Evolutionary conservation across 2,329 filamentous ascomycete species (phyloP).

Genomic region (Penicillium vulpinum): DNA sequence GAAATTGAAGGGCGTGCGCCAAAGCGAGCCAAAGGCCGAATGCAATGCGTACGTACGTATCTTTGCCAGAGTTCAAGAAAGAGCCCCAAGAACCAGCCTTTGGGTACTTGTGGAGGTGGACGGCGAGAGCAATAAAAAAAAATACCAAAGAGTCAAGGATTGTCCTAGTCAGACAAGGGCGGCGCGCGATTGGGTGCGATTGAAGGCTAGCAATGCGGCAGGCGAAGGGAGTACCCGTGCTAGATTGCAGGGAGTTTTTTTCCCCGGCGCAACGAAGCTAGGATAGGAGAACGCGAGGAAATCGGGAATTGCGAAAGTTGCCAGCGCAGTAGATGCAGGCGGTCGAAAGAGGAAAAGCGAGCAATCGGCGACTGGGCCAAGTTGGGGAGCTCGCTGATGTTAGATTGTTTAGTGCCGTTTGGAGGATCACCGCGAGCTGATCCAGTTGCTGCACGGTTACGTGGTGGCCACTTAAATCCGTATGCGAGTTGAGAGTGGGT

Average conservation of each 20-base stretch:
- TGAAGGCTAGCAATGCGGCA: slow-evolving; percentile 21
- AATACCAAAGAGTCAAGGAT: slow-evolving; percentile 13
- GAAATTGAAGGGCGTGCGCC: slow-evolving; percentile 17
- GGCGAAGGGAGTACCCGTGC: slow-evolving; percentile 28
- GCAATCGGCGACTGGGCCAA: slow-evolving; percentile 34
- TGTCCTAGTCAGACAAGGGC: slow-evolving; percentile 6
- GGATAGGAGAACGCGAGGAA: slow-evolving; percentile 26
- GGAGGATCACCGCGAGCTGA: slow-evolving; percentile 26
- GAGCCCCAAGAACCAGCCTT: slow-evolving; percentile 22
- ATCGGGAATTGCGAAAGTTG: slow-evolving; percentile 33
- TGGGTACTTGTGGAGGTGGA: slow-evolving; percentile 21
- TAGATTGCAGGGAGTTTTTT: slow-evolving; percentile 19
- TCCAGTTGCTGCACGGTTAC: slow-evolving; percentile 38
- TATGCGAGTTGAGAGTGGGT: slow-evolving; percentile 26
- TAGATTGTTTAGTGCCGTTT: slow-evolving; percentile 30
- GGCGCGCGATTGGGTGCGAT: slow-evolving; percentile 19
- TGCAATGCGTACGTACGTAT: slow-evolving; percentile 28
- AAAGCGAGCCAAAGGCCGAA: slow-evolving; percentile 27
- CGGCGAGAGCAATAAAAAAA: slow-evolving; percentile 11
- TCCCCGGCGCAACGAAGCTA: slow-evolving; percentile 17
- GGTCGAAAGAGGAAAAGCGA: slow-evolving; percentile 37
- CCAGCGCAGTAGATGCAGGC: slow-evolving; percentile 39
- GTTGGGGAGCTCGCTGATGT: slow-evolving; percentile 26
- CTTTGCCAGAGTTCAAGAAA: slow-evolving; percentile 16
- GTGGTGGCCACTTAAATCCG: slow-evolving; percentile 33